Evolutionary conservation across 2,329 filamentous ascomycete genomes (phyloP).

Genomic region (Alternaria ventricosa): DNA sequence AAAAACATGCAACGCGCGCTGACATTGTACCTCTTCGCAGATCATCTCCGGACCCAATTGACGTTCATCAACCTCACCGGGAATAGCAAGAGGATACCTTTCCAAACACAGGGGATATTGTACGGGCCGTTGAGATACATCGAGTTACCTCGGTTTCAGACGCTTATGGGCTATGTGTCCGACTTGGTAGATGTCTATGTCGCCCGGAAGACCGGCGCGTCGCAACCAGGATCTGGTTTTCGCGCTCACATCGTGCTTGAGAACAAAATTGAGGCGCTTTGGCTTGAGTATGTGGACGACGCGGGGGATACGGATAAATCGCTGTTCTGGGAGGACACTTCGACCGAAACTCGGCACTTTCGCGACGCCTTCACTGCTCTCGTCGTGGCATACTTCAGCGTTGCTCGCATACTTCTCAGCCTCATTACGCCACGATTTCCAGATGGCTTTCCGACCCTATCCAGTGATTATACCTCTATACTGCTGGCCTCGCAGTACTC

Average conservation of each 20-base stretch:
- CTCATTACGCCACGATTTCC: constrained; percentile 16
- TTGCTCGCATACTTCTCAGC: constrained; percentile 26
- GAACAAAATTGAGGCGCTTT: constrained; percentile 22
- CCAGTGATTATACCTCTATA: constrained; percentile 25
- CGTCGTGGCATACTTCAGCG: constrained; percentile 28
- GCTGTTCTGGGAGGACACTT: constrained; percentile 9
- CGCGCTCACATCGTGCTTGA: neutral
- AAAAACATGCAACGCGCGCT: neutral
- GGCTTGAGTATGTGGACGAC: constrained; percentile 24
- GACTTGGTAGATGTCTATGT: constrained; percentile 25
- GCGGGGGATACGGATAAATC: constrained; percentile 7
- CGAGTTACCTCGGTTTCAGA: constrained; percentile 33
- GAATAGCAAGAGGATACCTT: neutral
- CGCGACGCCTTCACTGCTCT: constrained; percentile 36
- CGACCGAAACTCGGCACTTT: constrained; percentile 12
- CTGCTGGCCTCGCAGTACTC: constrained; percentile 30
- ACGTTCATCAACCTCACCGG: constrained; percentile 30
- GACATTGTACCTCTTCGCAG: neutral
- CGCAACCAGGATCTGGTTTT: neutral
- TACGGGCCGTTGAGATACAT: constrained; percentile 29
- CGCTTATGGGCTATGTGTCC: constrained; percentile 30
- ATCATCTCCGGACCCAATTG: constrained; percentile 38
- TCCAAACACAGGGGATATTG: constrained; percentile 24
- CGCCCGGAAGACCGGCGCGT: neutral
- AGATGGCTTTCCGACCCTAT: constrained; percentile 11